Conservation (phyloP, 345 rosid species). For the Corchorus capsularis region DNA sequence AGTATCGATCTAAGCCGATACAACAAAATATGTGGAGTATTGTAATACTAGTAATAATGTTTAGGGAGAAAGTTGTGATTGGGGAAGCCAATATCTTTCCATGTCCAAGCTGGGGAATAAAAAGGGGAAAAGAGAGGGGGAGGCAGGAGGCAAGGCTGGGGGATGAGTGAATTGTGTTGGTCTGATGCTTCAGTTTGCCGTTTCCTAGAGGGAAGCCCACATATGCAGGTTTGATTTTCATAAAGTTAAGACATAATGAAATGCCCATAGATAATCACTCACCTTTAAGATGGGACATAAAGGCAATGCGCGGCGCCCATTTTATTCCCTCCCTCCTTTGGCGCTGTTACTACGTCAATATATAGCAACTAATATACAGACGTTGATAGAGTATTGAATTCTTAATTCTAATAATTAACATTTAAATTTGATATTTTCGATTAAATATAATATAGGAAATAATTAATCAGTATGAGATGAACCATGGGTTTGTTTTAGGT, state of each 20-base stretch:
- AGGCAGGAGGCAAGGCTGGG: conserved; percentile 3
- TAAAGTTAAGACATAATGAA: conserved; percentile 21
- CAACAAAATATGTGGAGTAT: not conserved
- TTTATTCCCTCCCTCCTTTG: conserved; percentile 21
- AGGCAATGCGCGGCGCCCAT: conserved; percentile 34
- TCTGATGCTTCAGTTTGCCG: conserved; percentile 23
- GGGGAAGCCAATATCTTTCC: not conserved
- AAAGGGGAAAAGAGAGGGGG: not conserved
- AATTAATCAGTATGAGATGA: no score
- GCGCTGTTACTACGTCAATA: no score
- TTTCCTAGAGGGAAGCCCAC: conserved; percentile 17
- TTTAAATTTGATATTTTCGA: not conserved
- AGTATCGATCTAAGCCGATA: not conserved
- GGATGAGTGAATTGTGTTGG: conserved; percentile 7
- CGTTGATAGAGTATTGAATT: not conserved
- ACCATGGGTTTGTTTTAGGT: not conserved
- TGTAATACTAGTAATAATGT: not conserved
- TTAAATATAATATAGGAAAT: not conserved
- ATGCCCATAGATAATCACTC: conserved; percentile 26
- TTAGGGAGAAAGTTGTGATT: not conserved
- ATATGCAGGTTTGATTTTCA: conserved; percentile 23
- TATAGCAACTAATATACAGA: no score
- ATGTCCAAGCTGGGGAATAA: not conserved
- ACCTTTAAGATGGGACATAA: conserved; percentile 52
- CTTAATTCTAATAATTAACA: not conserved